These are phyloP conservation scores for Thraustochytrium sp. DNA, from an alignment of 352 stramenopile species.

Conservation along the genomic window DNA sequence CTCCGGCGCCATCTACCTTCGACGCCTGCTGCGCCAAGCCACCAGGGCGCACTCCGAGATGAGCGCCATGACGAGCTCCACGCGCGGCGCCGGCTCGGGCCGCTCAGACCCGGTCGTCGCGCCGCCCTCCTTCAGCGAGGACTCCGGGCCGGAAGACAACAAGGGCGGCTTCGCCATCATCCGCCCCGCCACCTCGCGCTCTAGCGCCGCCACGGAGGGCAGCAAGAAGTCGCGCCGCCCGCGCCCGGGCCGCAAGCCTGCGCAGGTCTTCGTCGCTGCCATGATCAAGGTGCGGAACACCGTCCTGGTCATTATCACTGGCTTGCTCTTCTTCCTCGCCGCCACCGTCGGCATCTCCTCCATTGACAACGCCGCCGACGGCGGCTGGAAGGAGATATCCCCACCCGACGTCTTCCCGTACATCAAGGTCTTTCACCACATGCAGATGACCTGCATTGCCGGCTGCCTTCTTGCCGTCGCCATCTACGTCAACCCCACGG, in stretches of 20 bases:
- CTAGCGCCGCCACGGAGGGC: not conserved
- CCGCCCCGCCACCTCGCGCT: not conserved
- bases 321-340: not conserved
- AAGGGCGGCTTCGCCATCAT: not conserved
- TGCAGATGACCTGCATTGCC: constrained; percentile 1
- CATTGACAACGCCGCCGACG: not conserved
- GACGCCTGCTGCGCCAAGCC: not conserved
- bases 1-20: not conserved
- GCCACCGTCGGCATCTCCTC: constrained; percentile 7
- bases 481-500: not conserved
- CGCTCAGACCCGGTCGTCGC: not conserved
- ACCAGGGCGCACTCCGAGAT: not conserved
- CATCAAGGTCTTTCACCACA: constrained; percentile 24
- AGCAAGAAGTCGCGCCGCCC: not conserved
- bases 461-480: not conserved
- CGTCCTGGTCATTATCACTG: not conserved
- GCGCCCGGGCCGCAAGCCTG: not conserved
- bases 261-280: not conserved
- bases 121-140: not conserved
- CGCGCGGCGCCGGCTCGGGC: not conserved
- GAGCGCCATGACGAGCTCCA: not conserved
- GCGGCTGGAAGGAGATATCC: not conserved
- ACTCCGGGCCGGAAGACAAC: not conserved
- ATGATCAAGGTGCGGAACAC: constrained; percentile 28
- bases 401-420: not conserved